phyloP scores from a whole-genome alignment of 345 rosid species.

The Hibiscus trionum region DNA sequence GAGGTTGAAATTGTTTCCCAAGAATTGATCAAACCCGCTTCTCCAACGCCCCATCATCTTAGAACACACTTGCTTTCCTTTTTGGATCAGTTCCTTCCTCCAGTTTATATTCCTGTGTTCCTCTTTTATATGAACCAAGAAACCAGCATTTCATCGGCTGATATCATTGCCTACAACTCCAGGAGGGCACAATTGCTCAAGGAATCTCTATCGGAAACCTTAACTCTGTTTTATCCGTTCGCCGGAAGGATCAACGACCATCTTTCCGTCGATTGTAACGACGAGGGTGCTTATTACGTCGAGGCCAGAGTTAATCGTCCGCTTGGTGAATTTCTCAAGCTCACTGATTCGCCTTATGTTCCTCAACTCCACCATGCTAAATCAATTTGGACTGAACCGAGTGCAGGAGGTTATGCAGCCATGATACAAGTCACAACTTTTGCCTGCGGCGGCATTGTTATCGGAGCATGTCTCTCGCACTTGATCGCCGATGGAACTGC shows the following conservation, averaged over 20 bases:
- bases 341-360: not conserved
- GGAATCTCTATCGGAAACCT: slow-evolving; percentile 13
- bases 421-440: slow-evolving; percentile 25
- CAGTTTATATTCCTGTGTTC: not conserved
- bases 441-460: slow-evolving; percentile 23
- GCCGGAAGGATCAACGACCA: slow-evolving; percentile 15
- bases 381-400: not conserved
- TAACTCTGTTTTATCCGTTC: slow-evolving; percentile 14
- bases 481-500: slow-evolving; percentile 19
- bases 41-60: slow-evolving; percentile 9
- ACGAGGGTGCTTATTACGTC: slow-evolving; percentile 11
- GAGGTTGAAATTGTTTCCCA: not conserved
- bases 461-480: slow-evolving; percentile 19
- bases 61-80: not conserved
- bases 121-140: not conserved
- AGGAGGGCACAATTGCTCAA: slow-evolving; percentile 5
- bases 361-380: not conserved
- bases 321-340: slow-evolving; percentile 1
- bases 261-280: slow-evolving; percentile 14
- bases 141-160: not conserved
- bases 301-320: not conserved
- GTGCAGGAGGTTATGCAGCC: not conserved
- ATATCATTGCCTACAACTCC: not conserved
- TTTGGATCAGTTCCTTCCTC: not conserved
- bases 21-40: slow-evolving; percentile 5